Percentiles rank a stretch among this genome's conserved stretches.
phyloP scores from a whole-genome alignment of 2,329 filamentous ascomycete genomes.

The Cladobotryum mycophilum region DNA sequence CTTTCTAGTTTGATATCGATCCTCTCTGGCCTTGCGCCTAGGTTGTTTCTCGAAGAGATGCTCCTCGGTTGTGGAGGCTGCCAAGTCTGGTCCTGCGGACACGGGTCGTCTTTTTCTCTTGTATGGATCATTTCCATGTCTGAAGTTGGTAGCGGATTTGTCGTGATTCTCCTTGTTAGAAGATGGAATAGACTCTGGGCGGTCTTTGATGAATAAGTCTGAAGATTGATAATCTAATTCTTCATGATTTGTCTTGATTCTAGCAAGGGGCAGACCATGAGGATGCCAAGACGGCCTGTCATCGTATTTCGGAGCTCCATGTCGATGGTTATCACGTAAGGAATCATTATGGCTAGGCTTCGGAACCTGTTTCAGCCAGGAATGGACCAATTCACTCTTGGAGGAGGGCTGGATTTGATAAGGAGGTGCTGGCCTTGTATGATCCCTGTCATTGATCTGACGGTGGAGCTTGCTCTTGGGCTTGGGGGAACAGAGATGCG shows the following conservation, averaged over 20 bases:
- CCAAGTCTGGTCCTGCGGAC: not conserved
- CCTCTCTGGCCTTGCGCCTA: conserved; percentile 14
- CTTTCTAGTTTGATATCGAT: conserved; percentile 15
- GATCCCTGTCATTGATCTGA: not conserved
- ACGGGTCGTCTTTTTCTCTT: not conserved
- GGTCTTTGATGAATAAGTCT: conserved; percentile 4
- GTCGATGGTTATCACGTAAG: not conserved
- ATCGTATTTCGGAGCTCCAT: not conserved
- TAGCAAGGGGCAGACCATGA: conserved; percentile 1
- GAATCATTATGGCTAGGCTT: not conserved
- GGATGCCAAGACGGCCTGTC: conserved; percentile 5
- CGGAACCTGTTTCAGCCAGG: conserved; percentile 9
- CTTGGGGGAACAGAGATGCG: not conserved
- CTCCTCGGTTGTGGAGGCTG: not conserved
- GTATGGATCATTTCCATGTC: not conserved
- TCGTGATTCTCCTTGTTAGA: not conserved
- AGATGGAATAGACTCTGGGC: not conserved
- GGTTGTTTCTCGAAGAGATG: conserved; percentile 10
- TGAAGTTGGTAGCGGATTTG: not conserved
- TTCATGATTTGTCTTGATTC: not conserved
- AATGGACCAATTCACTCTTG: conserved; percentile 1
- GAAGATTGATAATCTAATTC: conserved; percentile 1
- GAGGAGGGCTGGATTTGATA: not conserved
- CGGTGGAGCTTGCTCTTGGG: not conserved
- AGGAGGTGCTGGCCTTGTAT: not conserved